Evolutionary conservation across 78 protist species (phyloP).

Genomic region (Capsaspora owczarzaki): DNA sequence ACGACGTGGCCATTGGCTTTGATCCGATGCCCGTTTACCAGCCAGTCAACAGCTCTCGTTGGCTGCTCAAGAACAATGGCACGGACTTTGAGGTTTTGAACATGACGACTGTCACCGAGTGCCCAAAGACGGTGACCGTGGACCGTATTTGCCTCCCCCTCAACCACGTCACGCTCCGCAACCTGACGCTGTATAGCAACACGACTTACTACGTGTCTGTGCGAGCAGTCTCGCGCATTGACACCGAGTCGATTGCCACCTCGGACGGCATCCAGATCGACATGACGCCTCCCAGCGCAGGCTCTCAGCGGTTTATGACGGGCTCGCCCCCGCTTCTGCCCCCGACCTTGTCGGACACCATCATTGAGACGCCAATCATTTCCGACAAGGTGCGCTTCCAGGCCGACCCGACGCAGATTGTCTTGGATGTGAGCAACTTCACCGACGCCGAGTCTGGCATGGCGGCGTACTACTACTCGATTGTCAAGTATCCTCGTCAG

Average conservation of each 20-base stretch:
- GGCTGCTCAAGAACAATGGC: neutral
- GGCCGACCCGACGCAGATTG: neutral
- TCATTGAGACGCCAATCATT: neutral
- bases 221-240: neutral
- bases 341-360: neutral
- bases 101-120: neutral
- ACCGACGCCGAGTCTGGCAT: neutral
- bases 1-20: neutral
- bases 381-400: neutral
- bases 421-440: neutral
- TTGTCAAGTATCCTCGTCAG: neutral
- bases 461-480: neutral
- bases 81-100: neutral
- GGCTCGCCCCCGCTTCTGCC: neutral
- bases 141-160: neutral
- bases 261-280: neutral
- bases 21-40: neutral
- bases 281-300: neutral
- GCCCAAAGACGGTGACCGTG: neutral
- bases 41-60: neutral
- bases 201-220: neutral
- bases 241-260: neutral
- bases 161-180: neutral
- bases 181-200: neutral
- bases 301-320: neutral